These are phyloP conservation scores for Leishmania aethiopica DNA, from an alignment of 208 protist species.

Conservation along the genomic window DNA sequence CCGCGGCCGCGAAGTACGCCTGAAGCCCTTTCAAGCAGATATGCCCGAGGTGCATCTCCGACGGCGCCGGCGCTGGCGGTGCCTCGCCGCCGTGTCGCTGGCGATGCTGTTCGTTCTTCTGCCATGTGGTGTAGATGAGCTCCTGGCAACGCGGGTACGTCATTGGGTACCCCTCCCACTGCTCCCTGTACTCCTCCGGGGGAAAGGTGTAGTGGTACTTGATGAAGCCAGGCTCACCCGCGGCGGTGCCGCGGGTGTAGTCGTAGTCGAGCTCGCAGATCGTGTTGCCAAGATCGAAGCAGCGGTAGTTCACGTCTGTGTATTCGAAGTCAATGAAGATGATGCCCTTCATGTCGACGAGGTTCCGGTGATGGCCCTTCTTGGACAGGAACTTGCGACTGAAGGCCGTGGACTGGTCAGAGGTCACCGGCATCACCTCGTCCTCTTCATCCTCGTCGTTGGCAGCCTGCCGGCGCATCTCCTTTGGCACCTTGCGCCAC, in stretches of 20 bases:
- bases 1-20: constrained; percentile 31
- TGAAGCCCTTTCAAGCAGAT: constrained; percentile 37
- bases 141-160: constrained; percentile 77
- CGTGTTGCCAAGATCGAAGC: constrained; percentile 84
- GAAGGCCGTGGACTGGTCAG: constrained; percentile 48
- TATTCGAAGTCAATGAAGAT: constrained; percentile 91
- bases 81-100: constrained; percentile 5
- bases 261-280: constrained; percentile 89
- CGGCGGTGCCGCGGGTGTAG: constrained; percentile 74
- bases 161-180: constrained; percentile 57
- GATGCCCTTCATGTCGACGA: constrained; percentile 76
- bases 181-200: constrained; percentile 39
- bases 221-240: constrained; percentile 76
- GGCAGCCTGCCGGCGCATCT: constrained; percentile 26
- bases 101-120: constrained; percentile 11
- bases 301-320: constrained; percentile 84
- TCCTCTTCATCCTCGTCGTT: constrained; percentile 40
- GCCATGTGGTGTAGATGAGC: constrained; percentile 72
- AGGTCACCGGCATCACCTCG: constrained; percentile 47
- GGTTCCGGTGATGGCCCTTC: constrained; percentile 62
- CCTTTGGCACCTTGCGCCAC: constrained; percentile 50
- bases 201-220: constrained; percentile 76
- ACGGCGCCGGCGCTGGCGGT: neutral
- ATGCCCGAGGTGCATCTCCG: constrained; percentile 30
- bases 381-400: constrained; percentile 69